Conservation (phyloP, 768 basidiomycete species). For the Strobilomyces confusus region DNA sequence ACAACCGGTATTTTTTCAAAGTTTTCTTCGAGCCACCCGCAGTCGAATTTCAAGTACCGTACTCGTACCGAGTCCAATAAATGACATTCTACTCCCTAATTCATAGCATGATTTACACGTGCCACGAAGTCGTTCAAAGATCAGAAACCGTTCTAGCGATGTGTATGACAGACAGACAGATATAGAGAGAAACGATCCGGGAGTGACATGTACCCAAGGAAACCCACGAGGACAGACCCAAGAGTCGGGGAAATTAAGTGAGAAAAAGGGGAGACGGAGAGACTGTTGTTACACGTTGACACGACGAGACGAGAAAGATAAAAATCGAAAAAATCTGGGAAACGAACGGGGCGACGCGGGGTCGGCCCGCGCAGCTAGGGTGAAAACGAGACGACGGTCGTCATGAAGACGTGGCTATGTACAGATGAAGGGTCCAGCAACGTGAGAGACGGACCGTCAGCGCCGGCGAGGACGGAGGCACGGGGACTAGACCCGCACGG, state of each 20-base stretch:
- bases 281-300: conserved; percentile 6
- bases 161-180: conserved; percentile 5
- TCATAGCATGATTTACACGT: no score
- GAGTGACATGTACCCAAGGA: conserved; percentile 3
- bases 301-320: conserved; percentile 1
- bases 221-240: neutral
- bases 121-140: neutral
- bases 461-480: neutral
- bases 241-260: neutral
- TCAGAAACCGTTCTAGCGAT: conserved; percentile 10
- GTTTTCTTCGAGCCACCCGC: no score
- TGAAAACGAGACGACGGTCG: no score
- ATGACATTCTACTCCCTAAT: no score
- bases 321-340: neutral
- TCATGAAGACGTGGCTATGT: neutral
- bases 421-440: neutral
- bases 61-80: no score
- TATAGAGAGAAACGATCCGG: conserved; percentile 3
- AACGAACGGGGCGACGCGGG: neutral
- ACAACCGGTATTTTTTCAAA: no score
- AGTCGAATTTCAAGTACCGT: no score
- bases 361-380: neutral
- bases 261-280: neutral
- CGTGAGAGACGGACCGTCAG: neutral
- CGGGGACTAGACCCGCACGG: conserved; percentile 15